These are phyloP conservation scores for Ambrosiella beaveri DNA, from an alignment of 2,329 filamentous ascomycete genomes.

Conservation along the genomic window DNA sequence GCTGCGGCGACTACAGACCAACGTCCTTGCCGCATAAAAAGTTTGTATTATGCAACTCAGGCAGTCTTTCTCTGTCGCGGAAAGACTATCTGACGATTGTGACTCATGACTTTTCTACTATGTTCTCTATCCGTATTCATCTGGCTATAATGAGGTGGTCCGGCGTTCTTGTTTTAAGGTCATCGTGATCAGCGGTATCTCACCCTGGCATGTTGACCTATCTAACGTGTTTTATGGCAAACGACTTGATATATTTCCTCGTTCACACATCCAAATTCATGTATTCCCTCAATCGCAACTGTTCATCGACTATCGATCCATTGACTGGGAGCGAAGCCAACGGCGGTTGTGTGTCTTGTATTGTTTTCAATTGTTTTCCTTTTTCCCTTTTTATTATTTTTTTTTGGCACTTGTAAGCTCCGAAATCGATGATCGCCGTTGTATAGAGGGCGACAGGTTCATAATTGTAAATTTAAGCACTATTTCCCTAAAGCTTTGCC, in stretches of 20 bases:
- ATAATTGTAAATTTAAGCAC: no score
- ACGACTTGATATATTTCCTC: conserved; percentile 2
- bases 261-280: conserved; percentile 2
- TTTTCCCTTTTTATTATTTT: no score
- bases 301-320: neutral
- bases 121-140: neutral
- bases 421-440: no score
- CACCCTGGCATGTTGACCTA: neutral
- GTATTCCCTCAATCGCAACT: neutral
- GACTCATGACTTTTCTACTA: neutral
- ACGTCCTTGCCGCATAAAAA: neutral
- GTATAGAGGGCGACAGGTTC: no score
- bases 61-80: neutral
- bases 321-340: neutral
- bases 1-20: neutral
- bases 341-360: neutral
- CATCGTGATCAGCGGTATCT: neutral
- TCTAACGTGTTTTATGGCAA: conserved; percentile 1
- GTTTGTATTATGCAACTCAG: conserved; percentile 1
- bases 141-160: neutral
- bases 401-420: no score
- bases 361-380: no score
- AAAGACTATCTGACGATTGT: neutral
- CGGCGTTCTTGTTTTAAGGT: conserved; percentile 1
- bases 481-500: no score